Percentiles rank a stretch among this genome's conserved stretches.
These are phyloP conservation scores for Lepidium africanum DNA, from an alignment of 345 rosid species.

Conservation along the genomic window DNA sequence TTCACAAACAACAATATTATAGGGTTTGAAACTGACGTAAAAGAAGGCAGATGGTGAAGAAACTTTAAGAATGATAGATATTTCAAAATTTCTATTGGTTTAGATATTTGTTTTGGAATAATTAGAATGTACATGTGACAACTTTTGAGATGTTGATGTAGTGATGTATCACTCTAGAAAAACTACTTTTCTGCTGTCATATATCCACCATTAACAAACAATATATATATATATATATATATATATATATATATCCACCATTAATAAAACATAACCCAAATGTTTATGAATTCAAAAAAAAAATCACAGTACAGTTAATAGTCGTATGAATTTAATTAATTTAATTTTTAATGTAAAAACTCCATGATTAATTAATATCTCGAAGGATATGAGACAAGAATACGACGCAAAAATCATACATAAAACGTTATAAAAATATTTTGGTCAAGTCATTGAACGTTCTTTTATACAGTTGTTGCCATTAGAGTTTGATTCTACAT, in stretches of 20 bases:
- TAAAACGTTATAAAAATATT: too few species aligned
- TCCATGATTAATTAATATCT: too few species aligned
- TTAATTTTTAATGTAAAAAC: too few species aligned
- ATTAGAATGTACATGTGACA: conserved; percentile 9
- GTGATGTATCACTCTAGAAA: not conserved
- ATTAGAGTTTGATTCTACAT: too few species aligned
- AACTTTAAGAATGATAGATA: not conserved
- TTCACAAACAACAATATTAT: not conserved
- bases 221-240: not conserved
- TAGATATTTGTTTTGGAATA: not conserved
- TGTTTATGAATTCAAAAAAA: not conserved
- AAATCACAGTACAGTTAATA: too few species aligned
- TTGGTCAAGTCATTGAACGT: too few species aligned
- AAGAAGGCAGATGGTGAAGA: not conserved
- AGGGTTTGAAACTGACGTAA: not conserved
- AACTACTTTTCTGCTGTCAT: not conserved
- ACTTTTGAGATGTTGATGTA: conserved; percentile 14
- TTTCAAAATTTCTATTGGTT: not conserved
- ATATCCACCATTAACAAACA: not conserved
- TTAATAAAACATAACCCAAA: not conserved
- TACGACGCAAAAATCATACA: too few species aligned
- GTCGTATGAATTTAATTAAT: too few species aligned
- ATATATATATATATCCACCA: not conserved
- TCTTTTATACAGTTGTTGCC: too few species aligned
- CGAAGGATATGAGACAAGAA: too few species aligned